phyloP scores from a whole-genome alignment of 345 rosid genomes.

The Brassica carinata region DNA sequence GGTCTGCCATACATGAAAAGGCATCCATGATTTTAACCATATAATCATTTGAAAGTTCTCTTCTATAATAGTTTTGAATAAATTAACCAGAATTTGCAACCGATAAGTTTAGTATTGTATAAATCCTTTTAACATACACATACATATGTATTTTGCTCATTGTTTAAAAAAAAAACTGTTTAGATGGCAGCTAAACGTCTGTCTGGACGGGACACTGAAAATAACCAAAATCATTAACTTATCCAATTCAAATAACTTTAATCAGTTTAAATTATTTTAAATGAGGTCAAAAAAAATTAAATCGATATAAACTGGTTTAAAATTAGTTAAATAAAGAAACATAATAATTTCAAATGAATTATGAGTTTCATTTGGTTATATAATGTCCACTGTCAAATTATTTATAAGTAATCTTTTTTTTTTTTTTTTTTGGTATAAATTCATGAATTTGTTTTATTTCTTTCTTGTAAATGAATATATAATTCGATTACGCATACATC shows the following conservation, averaged over 20 bases:
- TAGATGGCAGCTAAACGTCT: not conserved
- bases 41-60: not conserved
- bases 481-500: not conserved
- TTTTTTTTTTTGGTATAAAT: too few species aligned
- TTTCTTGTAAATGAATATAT: not conserved
- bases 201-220: not conserved
- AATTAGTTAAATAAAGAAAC: not conserved
- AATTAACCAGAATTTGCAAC: conserved; percentile 4
- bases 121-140: not conserved
- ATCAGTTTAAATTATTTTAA: not conserved
- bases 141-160: not conserved
- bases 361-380: not conserved
- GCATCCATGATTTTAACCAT: conserved; percentile 12
- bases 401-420: too few species aligned
- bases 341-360: not conserved
- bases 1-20: conserved; percentile 40
- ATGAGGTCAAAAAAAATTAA: too few species aligned
- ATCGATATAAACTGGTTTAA: too few species aligned
- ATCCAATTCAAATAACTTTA: not conserved
- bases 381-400: not conserved
- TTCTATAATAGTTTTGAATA: not conserved
- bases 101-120: not conserved
- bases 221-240: not conserved
- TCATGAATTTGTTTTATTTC: not conserved
- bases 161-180: not conserved